A percentile compares a stretch with the other conserved stretches of the same genome.
Evolutionary conservation across 768 basidiomycete species (phyloP).

Genomic region (Boletus pseudopeckii): DNA sequence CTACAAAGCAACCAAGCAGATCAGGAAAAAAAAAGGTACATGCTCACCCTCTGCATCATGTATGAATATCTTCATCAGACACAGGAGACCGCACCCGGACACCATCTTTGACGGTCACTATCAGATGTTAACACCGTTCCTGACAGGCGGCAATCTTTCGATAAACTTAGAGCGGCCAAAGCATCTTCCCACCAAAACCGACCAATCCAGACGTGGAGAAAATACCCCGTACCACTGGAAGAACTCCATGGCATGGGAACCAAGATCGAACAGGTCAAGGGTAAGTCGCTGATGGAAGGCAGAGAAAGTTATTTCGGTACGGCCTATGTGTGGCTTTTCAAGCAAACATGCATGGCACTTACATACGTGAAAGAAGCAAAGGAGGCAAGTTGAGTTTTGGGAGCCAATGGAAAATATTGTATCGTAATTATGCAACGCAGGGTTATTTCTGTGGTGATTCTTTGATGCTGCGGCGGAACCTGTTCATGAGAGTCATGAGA

Average conservation of each 20-base stretch:
- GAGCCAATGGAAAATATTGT: neutral
- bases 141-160: too few relatives aligned
- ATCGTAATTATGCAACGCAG: neutral
- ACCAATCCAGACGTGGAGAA: neutral
- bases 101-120: too few relatives aligned
- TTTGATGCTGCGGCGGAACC: neutral
- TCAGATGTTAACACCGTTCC: too few relatives aligned
- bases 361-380: slow-evolving; percentile 5
- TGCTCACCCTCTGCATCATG: too few relatives aligned
- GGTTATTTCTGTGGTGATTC: neutral
- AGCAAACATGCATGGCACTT: neutral
- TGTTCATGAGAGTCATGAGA: neutral
- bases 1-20: too few relatives aligned
- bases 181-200: neutral
- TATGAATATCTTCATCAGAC: too few relatives aligned
- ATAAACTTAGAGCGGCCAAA: neutral
- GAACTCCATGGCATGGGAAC: neutral
- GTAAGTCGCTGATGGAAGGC: neutral
- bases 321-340: neutral
- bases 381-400: neutral
- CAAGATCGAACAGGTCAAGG: neutral
- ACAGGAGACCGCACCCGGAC: too few relatives aligned
- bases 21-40: too few relatives aligned
- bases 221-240: neutral
- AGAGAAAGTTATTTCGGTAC: neutral